A percentile compares a stretch with the other conserved stretches of the same genome.
Evolutionary conservation across 2,329 filamentous ascomycete genomes (phyloP).

Genomic region (Fusarium redolens): DNA sequence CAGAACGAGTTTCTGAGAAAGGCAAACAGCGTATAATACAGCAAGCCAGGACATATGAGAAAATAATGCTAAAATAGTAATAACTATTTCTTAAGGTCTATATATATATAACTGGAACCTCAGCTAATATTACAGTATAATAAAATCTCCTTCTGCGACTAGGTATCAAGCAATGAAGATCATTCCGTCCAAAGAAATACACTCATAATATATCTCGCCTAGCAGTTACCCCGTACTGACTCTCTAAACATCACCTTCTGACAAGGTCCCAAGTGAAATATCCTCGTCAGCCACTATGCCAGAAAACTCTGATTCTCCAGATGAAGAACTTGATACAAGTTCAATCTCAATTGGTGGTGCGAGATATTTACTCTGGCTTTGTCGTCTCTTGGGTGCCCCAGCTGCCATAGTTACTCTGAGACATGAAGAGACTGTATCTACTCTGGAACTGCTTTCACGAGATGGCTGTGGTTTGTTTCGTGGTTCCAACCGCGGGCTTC

Average conservation of each 20-base stretch:
- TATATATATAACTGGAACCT: too few relatives aligned
- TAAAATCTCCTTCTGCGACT: neutral
- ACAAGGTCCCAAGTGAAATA: neutral
- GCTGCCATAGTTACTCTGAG: neutral
- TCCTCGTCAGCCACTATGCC: neutral
- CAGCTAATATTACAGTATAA: neutral
- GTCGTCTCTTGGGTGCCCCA: neutral
- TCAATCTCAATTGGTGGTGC: neutral
- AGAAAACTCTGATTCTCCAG: neutral
- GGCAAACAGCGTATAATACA: rapidly evolving
- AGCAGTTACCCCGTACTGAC: neutral
- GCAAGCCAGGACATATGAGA: rapidly evolving
- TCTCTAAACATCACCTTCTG: rapidly evolving
- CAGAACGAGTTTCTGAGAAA: neutral
- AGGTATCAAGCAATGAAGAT: neutral
- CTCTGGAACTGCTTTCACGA: neutral
- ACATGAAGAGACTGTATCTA: neutral
- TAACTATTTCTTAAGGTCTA: rapidly evolving
- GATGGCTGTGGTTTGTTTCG: neutral
- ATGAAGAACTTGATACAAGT: neutral
- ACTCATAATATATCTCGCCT: too few relatives aligned
- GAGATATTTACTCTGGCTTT: neutral
- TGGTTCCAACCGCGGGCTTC: neutral
- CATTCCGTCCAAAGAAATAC: neutral
- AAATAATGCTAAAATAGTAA: neutral